These are phyloP conservation scores for Solanum lycopersicoides DNA, from an alignment of 257 asterid genomes.

Conservation along the genomic window DNA sequence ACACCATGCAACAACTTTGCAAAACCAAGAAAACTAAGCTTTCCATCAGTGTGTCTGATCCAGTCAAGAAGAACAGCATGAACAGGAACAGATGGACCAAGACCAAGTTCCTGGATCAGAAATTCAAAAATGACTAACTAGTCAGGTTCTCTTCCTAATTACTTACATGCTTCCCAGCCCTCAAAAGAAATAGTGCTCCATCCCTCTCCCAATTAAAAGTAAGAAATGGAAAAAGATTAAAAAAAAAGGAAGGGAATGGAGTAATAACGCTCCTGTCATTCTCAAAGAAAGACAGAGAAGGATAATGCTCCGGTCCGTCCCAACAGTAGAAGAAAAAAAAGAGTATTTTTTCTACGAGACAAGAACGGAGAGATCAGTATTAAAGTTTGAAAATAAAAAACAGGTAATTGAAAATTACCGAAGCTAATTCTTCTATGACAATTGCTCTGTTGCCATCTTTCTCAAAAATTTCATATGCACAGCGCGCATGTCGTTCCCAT, in stretches of 20 bases:
- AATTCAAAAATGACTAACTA: background rate
- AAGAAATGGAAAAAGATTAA: background rate
- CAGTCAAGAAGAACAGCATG: conserved; percentile 86
- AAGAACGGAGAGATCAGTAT: background rate
- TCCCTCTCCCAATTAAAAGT: background rate
- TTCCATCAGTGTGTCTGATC: conserved; percentile 80
- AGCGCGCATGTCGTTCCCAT: conserved; percentile 86
- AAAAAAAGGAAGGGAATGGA: background rate
- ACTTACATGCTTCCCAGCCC: background rate
- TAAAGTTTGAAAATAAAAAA: background rate
- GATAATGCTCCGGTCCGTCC: background rate
- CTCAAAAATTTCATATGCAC: conserved; percentile 81
- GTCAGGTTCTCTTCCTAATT: background rate
- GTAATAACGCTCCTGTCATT: background rate
- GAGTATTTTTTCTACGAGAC: background rate
- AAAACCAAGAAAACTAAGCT: conserved; percentile 81
- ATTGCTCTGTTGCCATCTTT: conserved; percentile 81
- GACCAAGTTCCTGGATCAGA: conserved; percentile 66
- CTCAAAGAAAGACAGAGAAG: background rate
- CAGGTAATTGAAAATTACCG: conserved; percentile 28
- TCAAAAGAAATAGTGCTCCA: background rate
- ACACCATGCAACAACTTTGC: conserved; percentile 66
- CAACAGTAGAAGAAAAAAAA: background rate
- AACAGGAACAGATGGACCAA: conserved; percentile 68
- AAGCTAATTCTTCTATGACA: conserved; percentile 83